Conservation (phyloP, 140 eudicot species). For the Erigeron philadelphicus region DNA sequence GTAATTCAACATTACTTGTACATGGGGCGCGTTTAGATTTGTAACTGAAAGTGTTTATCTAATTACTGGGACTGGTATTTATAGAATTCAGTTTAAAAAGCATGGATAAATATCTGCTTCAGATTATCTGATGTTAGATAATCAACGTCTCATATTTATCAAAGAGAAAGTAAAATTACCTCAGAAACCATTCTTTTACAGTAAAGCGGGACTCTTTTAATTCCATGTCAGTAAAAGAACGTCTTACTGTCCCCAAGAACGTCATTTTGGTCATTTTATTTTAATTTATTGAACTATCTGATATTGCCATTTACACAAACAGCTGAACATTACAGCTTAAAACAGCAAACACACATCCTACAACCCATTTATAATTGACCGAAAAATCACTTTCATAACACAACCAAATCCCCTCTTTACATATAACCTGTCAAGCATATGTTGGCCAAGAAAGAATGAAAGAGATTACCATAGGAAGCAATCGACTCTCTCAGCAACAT, state of each 20-base stretch:
- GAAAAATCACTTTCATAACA: neutral
- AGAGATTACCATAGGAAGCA: conserved; percentile 72
- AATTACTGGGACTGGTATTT: neutral
- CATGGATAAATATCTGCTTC: neutral
- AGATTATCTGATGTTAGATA: neutral
- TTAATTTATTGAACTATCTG: neutral
- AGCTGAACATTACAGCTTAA: neutral
- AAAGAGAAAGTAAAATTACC: too few species aligned
- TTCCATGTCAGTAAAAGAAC: neutral
- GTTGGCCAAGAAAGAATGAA: conserved; percentile 17
- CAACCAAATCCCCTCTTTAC: neutral
- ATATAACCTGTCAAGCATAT: neutral
- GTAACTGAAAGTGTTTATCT: neutral
- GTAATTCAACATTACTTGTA: neutral
- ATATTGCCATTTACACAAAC: neutral
- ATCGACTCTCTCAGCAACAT: conserved; percentile 60
- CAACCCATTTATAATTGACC: neutral
- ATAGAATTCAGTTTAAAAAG: neutral
- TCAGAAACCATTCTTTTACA: neutral
- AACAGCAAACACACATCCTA: conserved; percentile 2
- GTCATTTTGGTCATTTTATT: neutral
- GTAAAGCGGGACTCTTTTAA: neutral
- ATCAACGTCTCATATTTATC: too few species aligned
- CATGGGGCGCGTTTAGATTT: neutral
- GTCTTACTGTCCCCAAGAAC: neutral